A percentile compares a stretch with the other conserved stretches of the same genome.
phyloP scores from a whole-genome alignment of 257 asterid genomes.

The Coffea eugenioides region DNA sequence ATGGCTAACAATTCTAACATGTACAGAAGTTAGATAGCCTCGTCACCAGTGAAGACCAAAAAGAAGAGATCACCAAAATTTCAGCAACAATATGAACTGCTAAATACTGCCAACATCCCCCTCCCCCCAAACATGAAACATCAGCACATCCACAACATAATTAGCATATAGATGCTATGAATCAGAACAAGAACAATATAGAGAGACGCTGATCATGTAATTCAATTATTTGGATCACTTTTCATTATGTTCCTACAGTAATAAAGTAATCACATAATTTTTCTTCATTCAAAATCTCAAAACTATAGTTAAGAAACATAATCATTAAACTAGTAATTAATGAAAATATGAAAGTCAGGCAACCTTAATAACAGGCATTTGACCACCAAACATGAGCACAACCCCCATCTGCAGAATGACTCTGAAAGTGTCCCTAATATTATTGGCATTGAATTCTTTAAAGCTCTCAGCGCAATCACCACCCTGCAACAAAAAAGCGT shows the following conservation, averaged over 20 bases:
- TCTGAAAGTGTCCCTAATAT: slow-evolving; percentile 76
- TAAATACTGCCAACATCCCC: no score
- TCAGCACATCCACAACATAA: background rate
- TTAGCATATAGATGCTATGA: background rate
- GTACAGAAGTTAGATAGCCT: no score
- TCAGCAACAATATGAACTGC: no score
- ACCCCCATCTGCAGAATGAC: slow-evolving; percentile 85
- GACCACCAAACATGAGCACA: slow-evolving; percentile 87
- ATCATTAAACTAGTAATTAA: background rate
- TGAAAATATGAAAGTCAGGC: background rate
- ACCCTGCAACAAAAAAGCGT: slow-evolving; percentile 72
- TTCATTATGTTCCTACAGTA: no score
- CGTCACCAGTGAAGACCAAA: background rate
- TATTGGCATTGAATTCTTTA: slow-evolving; percentile 75
- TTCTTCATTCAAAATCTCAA: background rate
- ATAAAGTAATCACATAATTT: background rate
- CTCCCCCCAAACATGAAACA: background rate
- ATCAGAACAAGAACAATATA: background rate
- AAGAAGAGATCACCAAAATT: background rate
- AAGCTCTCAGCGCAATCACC: slow-evolving; percentile 94
- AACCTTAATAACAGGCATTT: slow-evolving; percentile 80
- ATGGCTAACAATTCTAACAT: no score
- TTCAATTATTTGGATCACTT: background rate
- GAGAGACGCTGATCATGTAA: background rate
- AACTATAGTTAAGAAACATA: background rate